phyloP scores from a whole-genome alignment of 2,329 filamentous ascomycete species.

The Aspergillus cejpii region DNA sequence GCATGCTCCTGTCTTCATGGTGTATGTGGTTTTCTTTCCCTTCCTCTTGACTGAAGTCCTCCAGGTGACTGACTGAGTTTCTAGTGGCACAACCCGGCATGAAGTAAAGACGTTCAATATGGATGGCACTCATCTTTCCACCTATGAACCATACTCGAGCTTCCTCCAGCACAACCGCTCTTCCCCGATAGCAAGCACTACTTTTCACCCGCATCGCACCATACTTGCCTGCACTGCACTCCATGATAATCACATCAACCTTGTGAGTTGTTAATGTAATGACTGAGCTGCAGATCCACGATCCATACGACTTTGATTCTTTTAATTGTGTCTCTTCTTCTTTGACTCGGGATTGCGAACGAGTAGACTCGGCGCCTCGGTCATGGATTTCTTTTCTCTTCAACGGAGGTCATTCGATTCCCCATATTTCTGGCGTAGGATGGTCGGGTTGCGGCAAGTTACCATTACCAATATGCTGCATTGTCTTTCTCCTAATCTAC shows the following conservation, averaged over 20 bases:
- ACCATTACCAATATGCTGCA: background rate
- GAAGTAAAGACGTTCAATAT: conserved; percentile 90
- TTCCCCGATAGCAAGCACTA: conserved; percentile 76
- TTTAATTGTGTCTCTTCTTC: background rate
- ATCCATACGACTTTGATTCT: background rate
- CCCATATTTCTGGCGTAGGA: background rate
- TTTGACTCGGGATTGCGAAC: background rate
- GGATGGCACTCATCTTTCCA: conserved; percentile 69
- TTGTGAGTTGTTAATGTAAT: conserved; percentile 59
- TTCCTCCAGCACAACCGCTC: conserved; percentile 76
- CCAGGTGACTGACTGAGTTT: conserved; percentile 9
- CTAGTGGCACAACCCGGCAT: conserved; percentile 78
- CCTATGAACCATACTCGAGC: conserved; percentile 81
- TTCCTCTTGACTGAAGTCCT: conserved; percentile 1
- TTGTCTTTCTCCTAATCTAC: background rate
- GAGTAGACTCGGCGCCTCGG: background rate
- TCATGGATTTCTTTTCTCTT: background rate
- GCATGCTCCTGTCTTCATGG: conserved; percentile 89
- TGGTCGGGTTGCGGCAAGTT: background rate
- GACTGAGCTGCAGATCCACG: background rate
- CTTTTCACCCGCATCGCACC: conserved; percentile 92
- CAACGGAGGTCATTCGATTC: background rate
- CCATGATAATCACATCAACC: conserved; percentile 83
- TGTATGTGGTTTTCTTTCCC: conserved; percentile 60
- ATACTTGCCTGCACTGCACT: conserved; percentile 81